A percentile compares a stretch with the other conserved stretches of the same genome.
phyloP scores from a whole-genome alignment of 2,329 filamentous ascomycete species.

The Pleoardoris graminearum region DNA sequence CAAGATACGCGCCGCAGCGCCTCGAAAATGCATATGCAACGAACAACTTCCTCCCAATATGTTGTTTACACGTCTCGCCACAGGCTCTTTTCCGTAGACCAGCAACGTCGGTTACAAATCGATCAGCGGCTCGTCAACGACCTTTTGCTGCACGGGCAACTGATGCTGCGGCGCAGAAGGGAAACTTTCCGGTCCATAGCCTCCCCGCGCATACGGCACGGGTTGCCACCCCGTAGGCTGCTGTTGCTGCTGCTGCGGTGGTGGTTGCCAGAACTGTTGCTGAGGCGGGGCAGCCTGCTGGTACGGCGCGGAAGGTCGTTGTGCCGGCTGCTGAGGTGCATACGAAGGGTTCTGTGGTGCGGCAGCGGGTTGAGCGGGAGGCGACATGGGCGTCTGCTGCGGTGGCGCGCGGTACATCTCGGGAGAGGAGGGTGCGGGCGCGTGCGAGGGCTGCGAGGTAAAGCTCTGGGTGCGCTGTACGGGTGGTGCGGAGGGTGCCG shows the following conservation, averaged over 20 bases:
- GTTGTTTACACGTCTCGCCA: too few species aligned
- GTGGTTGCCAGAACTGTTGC: constrained; percentile 16
- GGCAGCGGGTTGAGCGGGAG: constrained; percentile 35
- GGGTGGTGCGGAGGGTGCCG: constrained; percentile 25
- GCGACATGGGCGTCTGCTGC: constrained; percentile 33
- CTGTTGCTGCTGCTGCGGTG: constrained; percentile 14
- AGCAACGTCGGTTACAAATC: constrained; percentile 60
- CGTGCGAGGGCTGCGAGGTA: constrained; percentile 37
- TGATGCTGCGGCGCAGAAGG: constrained; percentile 67
- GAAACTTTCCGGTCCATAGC: constrained; percentile 57
- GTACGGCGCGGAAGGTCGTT: constrained; percentile 11
- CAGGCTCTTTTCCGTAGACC: too few species aligned
- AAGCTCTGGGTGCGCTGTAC: constrained; percentile 38
- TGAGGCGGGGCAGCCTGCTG: constrained; percentile 7
- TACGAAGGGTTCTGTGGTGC: constrained; percentile 39
- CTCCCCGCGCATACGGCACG: constrained; percentile 45
- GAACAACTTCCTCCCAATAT: too few species aligned
- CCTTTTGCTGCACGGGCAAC: constrained; percentile 52
- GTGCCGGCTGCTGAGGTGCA: constrained; percentile 33
- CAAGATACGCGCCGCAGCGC: too few species aligned
- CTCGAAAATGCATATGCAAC: too few species aligned
- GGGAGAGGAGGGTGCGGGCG: constrained; percentile 41
- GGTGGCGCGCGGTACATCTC: constrained; percentile 33
- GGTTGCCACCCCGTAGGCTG: constrained; percentile 38
- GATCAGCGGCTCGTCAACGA: constrained; percentile 77